Evolutionary conservation across 2,329 filamentous ascomycete genomes (phyloP), one percentile per base, ranked within the genome.

Genomic region (Botryosphaeria agaves): DNA sequence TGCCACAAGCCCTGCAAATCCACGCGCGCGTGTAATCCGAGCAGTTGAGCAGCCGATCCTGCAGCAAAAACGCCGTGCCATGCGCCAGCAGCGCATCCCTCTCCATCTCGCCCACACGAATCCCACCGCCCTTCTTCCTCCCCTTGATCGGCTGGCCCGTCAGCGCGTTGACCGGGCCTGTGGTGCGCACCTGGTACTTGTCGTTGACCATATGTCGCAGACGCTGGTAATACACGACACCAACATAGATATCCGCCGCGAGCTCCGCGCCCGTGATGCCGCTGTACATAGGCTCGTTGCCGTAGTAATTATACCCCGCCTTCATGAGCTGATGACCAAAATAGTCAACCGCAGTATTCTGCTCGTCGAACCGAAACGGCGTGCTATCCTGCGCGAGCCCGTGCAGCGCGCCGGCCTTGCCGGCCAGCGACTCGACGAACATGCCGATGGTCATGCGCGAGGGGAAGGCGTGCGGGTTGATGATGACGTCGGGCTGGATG

Each of bases 391-490:
- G 89, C 0, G 89, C 81, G n/a, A 94, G 66, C 28, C 89, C 89
- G 52, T 98, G 89, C 20, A 98, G 69, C 9, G 87, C 81, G 28
- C 89, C 89, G 7, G 87, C 74, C 61, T 98, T 98, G 36, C 89
- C 89, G 7, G 89, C 89, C 31, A 98, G 68, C 4, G 85, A 94
- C 61, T 98, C 89, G 48, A 98, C 74, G 56, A 98, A 95, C 82
- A 95, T 95, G 49, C 89, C 89, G 49, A 98, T 98, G 14, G 89
- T 98, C 89, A 98, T 98, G 57, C 89, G 85, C 27, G 87, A 95
- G 5, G 89, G 89, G 68, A 98, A 98, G 48, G 89, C 89, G 66
- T 98, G 89, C 24, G 89, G 89, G 60, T 98, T 98, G 65, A 98
- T 98, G 56, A 98, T 98, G 45, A 93, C 68, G 55, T 98, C 89